Conservation (phyloP, 2,329 filamentous ascomycete species). For the Aspergillus cejpii region DNA sequence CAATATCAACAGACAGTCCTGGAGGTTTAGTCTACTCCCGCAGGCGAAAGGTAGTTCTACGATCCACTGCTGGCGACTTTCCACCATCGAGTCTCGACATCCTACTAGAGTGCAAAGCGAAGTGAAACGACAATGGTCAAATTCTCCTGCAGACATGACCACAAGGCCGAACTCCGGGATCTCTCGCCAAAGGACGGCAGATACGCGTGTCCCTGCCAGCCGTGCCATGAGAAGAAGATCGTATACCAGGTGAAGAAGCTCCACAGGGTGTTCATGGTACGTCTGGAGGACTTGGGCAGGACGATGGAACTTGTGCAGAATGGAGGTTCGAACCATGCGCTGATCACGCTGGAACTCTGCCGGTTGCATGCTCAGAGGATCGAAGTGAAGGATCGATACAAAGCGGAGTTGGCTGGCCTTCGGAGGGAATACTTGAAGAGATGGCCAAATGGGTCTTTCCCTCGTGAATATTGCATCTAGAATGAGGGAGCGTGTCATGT, state of each 20-base stretch:
- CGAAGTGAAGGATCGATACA: background rate
- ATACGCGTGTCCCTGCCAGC: background rate
- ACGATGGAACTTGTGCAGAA: background rate
- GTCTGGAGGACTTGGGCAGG: background rate
- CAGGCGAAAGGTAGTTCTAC: too few relatives aligned
- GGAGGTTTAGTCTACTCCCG: background rate
- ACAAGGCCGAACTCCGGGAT: background rate
- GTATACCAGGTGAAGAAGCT: background rate
- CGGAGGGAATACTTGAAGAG: background rate
- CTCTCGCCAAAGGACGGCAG: background rate
- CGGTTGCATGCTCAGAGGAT: constrained; percentile 1
- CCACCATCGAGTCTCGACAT: background rate
- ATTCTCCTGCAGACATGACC: background rate
- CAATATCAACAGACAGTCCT: too few relatives aligned
- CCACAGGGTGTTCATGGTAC: background rate
- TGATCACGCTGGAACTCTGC: background rate
- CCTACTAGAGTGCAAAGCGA: too few relatives aligned
- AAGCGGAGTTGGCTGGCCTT: background rate
- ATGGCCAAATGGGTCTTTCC: background rate
- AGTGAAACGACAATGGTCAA: background rate
- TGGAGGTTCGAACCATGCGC: background rate
- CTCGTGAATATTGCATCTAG: background rate
- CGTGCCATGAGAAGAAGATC: background rate
- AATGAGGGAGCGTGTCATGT: background rate
- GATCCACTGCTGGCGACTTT: too few relatives aligned